Conservation (phyloP, 768 basidiomycete species). For the Tricholoma flavovirens region DNA sequence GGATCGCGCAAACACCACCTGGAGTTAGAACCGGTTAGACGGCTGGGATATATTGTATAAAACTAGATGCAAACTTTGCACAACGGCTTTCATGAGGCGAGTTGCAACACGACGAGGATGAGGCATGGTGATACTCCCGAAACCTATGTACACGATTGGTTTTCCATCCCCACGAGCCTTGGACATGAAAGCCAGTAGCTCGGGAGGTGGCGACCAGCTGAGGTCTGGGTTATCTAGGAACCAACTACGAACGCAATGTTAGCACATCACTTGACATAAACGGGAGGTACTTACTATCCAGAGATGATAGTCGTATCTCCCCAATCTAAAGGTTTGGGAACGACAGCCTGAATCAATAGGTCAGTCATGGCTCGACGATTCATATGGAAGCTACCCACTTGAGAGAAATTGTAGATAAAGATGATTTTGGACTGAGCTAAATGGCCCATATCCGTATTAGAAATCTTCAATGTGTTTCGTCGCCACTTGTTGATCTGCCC, state of each 20-base stretch:
- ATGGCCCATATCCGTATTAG: slow-evolving; percentile 54
- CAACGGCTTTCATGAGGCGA: slow-evolving; percentile 53
- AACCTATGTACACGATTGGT: slow-evolving; percentile 66
- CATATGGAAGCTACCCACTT: slow-evolving; percentile 22
- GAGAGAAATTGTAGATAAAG: slow-evolving; percentile 66
- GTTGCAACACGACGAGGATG: slow-evolving; percentile 48
- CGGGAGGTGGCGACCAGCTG: slow-evolving; percentile 48
- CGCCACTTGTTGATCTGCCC: slow-evolving; percentile 66
- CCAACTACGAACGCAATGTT: slow-evolving; percentile 39
- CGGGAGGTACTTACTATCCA: slow-evolving; percentile 41
- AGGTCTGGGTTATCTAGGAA: slow-evolving; percentile 58
- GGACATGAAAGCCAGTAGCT: slow-evolving; percentile 47
- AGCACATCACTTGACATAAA: background rate
- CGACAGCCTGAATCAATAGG: slow-evolving; percentile 36
- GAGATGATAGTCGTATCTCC: slow-evolving; percentile 50
- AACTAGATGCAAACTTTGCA: slow-evolving; percentile 40
- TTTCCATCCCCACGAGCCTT: slow-evolving; percentile 50
- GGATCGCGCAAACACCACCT: slow-evolving; percentile 62
- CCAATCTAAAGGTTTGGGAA: slow-evolving; percentile 70
- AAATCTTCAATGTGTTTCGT: slow-evolving; percentile 41
- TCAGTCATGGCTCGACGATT: background rate
- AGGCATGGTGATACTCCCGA: slow-evolving; percentile 65
- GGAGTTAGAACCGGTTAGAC: background rate
- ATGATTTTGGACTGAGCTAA: slow-evolving; percentile 54
- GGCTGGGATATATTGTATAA: background rate